Base-by-base conservation (phyloP, 2,329 filamentous ascomycete species). In the Blumeria hordei region DNA sequence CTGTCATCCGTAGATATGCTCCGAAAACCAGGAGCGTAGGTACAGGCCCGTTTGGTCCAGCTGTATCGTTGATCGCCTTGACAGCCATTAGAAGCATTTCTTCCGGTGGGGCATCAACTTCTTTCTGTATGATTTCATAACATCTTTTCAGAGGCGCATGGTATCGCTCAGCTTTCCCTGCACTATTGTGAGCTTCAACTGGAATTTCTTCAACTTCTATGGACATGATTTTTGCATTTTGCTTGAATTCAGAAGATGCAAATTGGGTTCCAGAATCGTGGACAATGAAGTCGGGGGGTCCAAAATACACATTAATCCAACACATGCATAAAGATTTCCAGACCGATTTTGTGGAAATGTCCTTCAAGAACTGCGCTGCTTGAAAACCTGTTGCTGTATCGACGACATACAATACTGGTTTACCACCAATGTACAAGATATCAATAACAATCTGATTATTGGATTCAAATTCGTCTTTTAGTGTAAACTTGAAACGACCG, bases 261-360 rank as follows among this genome's bases (percentile, higher is more conserved):
- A 57, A 55, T 28, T 55, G 55, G 14, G 49, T 52, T n/a, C 43
- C 55, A 28, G 34, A 8, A 37, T 53, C 33, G 18, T 45, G 41
- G 41, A 18, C 18, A 28, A 53, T 12, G 16, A 18, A 9, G 28
- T 57, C 54, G 1, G 44, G 44, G 1, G 47, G 56, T 2, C 56
- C 37, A 6, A 53, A 16, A 35, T 57, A 55, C 3, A 36, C 55
- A 39, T 57, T 35, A 0, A 55, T 55, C 50, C 41, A 57, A 41
- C 50, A 57, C 2, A 21, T 28, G 1, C 56, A 7, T 28, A 57
- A 35, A 2, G 21, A 16, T 21, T 55, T 35, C 37, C 54, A 57
- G 6, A 39, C 34, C 28, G 36, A 14, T 34, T 45, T 53, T 6
- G 47, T 33, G n/a, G 6, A 8, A 2, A 49, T 49, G 3, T 49